Percentiles rank a stretch among this genome's conserved stretches.
Conservation (phyloP, 2,329 filamentous ascomycete species). For the Neurospora crassa region DNA sequence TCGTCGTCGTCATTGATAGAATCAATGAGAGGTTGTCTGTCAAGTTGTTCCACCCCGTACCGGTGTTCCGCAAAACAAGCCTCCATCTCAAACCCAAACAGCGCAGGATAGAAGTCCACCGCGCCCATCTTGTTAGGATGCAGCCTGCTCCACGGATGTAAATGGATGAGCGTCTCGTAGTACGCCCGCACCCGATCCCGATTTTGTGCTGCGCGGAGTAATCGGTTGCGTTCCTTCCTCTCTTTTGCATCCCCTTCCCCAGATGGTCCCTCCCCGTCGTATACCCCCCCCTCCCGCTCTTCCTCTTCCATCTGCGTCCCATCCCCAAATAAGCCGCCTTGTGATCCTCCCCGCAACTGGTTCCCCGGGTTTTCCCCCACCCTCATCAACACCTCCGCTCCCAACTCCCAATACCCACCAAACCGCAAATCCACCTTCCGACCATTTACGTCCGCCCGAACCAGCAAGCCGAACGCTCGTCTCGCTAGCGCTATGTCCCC, state of each 20-base stretch:
- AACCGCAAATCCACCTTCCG: conserved; percentile 56
- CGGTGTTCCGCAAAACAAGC: conserved; percentile 54
- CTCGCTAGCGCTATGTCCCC: conserved; percentile 64
- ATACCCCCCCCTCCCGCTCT: not conserved
- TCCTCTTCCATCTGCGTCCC: not conserved
- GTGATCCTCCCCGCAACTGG: too few species aligned
- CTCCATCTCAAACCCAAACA: conserved; percentile 76
- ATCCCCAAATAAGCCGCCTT: not conserved
- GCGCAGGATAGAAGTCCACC: conserved; percentile 69
- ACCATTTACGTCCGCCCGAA: conserved; percentile 45
- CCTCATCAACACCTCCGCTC: conserved; percentile 73
- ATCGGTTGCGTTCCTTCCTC: conserved; percentile 22
- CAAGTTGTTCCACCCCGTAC: conserved; percentile 20
- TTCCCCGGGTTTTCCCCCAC: conserved; percentile 31
- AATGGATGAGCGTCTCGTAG: conserved; percentile 68
- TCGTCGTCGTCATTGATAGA: conserved; percentile 14
- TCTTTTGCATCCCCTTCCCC: conserved; percentile 3
- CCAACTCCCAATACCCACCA: conserved; percentile 69
- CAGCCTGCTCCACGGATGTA: conserved; percentile 60
- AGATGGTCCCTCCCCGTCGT: too few species aligned
- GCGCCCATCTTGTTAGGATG: conserved; percentile 49
- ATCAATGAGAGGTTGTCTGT: conserved; percentile 6
- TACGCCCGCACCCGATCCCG: conserved; percentile 44
- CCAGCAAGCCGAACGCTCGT: conserved; percentile 64
- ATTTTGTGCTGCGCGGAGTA: conserved; percentile 35